phyloP scores from a whole-genome alignment of 2,329 filamentous ascomycete species.

The Juglanconis sp. region DNA sequence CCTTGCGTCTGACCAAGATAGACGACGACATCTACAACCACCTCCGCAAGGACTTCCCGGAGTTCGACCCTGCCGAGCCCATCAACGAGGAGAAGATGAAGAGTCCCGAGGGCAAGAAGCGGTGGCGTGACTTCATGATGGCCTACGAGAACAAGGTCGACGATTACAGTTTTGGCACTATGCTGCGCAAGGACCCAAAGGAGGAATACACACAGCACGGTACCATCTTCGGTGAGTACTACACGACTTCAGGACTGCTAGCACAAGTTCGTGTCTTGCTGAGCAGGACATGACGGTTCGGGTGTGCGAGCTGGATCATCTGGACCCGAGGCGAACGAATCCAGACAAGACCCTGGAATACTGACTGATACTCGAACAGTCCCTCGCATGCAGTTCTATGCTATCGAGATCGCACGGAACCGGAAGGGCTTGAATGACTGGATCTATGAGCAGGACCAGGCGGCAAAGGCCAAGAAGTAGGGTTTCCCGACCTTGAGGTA shows the following conservation, averaged over 20 bases:
- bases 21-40: conserved; percentile 94
- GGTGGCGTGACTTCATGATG: conserved; percentile 93
- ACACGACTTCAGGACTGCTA: conserved; percentile 42
- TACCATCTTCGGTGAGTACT: conserved; percentile 78
- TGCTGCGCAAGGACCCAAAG: conserved; percentile 75
- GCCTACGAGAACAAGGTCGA: conserved; percentile 91
- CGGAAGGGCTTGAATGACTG: conserved; percentile 89
- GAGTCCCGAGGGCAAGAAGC: conserved; percentile 90
- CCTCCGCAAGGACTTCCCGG: conserved; percentile 83
- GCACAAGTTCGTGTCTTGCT: conserved; percentile 57
- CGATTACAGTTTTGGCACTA: conserved; percentile 97
- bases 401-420: conserved; percentile 77
- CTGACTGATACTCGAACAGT: conserved; percentile 23
- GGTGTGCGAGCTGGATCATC: conserved; percentile 35
- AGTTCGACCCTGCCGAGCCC: conserved; percentile 78
- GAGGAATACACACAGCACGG: conserved; percentile 83
- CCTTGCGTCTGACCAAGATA: conserved; percentile 84
- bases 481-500: neutral
- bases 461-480: conserved; percentile 40
- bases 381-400: conserved; percentile 76
- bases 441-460: conserved; percentile 83
- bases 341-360: conserved; percentile 41
- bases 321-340: conserved; percentile 48
- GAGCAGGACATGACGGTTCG: conserved; percentile 89
- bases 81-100: conserved; percentile 96